phyloP scores from a whole-genome alignment of 2,329 filamentous ascomycete genomes.

The Boeremia lycopersici region DNA sequence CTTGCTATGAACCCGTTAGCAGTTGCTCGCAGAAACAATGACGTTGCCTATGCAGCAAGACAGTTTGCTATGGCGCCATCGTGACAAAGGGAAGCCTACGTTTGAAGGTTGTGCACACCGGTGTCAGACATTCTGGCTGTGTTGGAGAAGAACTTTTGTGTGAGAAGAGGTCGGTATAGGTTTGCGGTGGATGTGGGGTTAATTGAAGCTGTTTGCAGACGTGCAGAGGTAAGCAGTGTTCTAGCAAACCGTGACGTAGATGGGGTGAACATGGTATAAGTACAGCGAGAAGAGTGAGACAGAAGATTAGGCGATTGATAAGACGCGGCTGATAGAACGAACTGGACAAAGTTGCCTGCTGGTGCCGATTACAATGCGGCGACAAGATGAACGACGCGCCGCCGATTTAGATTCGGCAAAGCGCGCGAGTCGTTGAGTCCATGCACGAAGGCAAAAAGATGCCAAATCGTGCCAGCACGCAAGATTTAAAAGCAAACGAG shows the following conservation, averaged over 20 bases:
- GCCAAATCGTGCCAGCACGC: slow-evolving; percentile 8
- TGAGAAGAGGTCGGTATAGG: slow-evolving; percentile 44
- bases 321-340: slow-evolving; percentile 43
- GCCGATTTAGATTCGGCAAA: slow-evolving; percentile 35
- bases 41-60: slow-evolving; percentile 18
- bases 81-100: slow-evolving; percentile 42
- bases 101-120: slow-evolving; percentile 57
- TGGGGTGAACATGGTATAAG: slow-evolving; percentile 50
- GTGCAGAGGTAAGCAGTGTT: slow-evolving; percentile 52
- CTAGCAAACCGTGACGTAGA: slow-evolving; percentile 44
- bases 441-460: slow-evolving; percentile 26
- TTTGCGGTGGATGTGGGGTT: slow-evolving; percentile 34
- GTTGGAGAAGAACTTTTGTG: slow-evolving; percentile 48
- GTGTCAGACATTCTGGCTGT: slow-evolving; percentile 51
- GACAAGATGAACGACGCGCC: slow-evolving; percentile 17
- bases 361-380: slow-evolving; percentile 38
- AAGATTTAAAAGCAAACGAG: slow-evolving; percentile 5
- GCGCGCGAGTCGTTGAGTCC: slow-evolving; percentile 25
- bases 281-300: slow-evolving; percentile 29
- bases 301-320: slow-evolving; percentile 40
- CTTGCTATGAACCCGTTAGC: slow-evolving; percentile 54
- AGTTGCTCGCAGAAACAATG: slow-evolving; percentile 10
- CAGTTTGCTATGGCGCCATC: slow-evolving; percentile 3
- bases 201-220: slow-evolving; percentile 42
- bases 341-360: slow-evolving; percentile 31